phyloP scores from a whole-genome alignment of 371 early-diverging fungal species.

The Mucor mucedo region DNA sequence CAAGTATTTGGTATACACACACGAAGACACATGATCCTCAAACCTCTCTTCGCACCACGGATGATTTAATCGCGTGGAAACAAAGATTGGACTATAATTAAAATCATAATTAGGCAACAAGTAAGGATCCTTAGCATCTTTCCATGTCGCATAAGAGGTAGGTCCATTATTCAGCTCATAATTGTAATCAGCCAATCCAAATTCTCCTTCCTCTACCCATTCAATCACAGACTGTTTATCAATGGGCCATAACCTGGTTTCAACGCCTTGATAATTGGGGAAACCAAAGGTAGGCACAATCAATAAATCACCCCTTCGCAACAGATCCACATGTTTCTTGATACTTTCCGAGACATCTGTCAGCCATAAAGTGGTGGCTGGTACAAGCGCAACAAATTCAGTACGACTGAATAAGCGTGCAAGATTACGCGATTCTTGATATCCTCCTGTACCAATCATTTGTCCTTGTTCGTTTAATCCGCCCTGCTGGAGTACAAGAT shows the following conservation, averaged over 20 bases:
- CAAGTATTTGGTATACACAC: conserved; percentile 42
- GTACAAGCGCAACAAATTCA: conserved; percentile 51
- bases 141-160: conserved; percentile 39
- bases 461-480: conserved; percentile 15
- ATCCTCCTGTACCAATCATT: conserved; percentile 34
- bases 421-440: conserved; percentile 52
- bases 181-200: conserved; percentile 41
- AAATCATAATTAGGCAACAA: conserved; percentile 39
- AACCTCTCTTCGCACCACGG: conserved; percentile 57
- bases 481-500: conserved; percentile 52
- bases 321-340: conserved; percentile 15
- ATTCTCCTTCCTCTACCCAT: conserved; percentile 35
- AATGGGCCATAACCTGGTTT: conserved; percentile 28
- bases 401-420: conserved; percentile 65
- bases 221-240: conserved; percentile 32
- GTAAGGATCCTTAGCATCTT: conserved; percentile 40
- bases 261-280: conserved; percentile 20
- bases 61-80: conserved; percentile 34
- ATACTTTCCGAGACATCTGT: conserved; percentile 26
- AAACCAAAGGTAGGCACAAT: conserved; percentile 47
- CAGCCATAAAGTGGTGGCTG: conserved; percentile 36
- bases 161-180: conserved; percentile 45
- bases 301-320: conserved; percentile 39
- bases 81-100: conserved; percentile 45
- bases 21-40: conserved; percentile 43